These are phyloP conservation scores for Dendrobium catenatum DNA, from an alignment of 106 monocot genomes.

Conservation along the genomic window DNA sequence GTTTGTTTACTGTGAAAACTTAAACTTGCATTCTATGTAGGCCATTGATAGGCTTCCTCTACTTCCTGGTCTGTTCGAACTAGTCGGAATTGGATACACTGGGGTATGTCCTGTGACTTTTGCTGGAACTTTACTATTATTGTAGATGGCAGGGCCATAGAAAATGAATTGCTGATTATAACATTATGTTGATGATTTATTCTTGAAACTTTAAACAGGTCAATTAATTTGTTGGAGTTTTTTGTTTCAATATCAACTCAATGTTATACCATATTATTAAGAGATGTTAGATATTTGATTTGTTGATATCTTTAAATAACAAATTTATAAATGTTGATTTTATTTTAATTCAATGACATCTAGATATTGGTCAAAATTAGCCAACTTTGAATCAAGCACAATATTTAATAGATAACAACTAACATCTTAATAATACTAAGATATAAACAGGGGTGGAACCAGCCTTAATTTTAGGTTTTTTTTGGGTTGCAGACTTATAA, in stretches of 20 bases:
- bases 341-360: too few relatives aligned
- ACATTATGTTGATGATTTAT: neutral
- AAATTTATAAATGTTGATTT: too few relatives aligned
- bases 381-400: too few relatives aligned
- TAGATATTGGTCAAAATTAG: too few relatives aligned
- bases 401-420: too few relatives aligned
- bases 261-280: neutral
- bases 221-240: neutral
- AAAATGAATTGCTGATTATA: neutral
- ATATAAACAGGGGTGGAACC: too few relatives aligned
- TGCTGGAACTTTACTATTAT: too few relatives aligned
- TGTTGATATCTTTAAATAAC: neutral
- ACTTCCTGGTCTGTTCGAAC: slow-evolving; percentile 70
- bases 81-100: slow-evolving; percentile 86
- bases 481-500: too few relatives aligned
- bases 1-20: neutral
- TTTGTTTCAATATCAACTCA: neutral
- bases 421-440: too few relatives aligned
- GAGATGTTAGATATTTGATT: neutral
- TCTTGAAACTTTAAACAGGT: neutral
- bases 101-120: slow-evolving; percentile 48
- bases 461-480: too few relatives aligned
- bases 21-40: slow-evolving; percentile 32
- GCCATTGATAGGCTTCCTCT: slow-evolving; percentile 78
- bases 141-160: too few relatives aligned